phyloP scores from a whole-genome alignment of 2,329 filamentous ascomycete genomes.

The Zalaria sp. region DNA sequence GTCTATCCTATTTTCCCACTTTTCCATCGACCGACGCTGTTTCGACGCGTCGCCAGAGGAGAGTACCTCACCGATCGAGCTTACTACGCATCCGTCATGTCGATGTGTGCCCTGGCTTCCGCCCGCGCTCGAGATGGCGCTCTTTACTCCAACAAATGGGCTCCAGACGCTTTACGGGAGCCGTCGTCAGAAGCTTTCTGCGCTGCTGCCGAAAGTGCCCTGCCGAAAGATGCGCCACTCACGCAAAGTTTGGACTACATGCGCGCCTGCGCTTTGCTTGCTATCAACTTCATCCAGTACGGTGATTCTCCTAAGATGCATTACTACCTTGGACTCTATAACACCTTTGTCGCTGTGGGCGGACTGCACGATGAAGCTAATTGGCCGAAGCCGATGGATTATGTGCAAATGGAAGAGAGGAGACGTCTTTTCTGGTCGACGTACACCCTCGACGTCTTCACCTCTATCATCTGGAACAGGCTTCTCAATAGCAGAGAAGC shows the following conservation, averaged over 20 bases:
- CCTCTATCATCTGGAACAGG: conserved; percentile 36
- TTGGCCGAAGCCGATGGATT: conserved; percentile 32
- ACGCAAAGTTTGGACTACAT: conserved; percentile 27
- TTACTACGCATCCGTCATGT: conserved; percentile 39
- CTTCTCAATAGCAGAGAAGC: conserved; percentile 29
- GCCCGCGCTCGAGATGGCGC: conserved; percentile 37
- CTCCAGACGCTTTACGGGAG: conserved; percentile 27
- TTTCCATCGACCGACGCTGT: conserved; percentile 30
- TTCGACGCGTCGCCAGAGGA: conserved; percentile 22
- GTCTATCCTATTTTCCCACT: conserved; percentile 38
- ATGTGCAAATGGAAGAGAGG: conserved; percentile 32
- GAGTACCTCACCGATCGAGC: conserved; percentile 25
- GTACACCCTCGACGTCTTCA: conserved; percentile 41
- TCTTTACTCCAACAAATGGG: conserved; percentile 25
- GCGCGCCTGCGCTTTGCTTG: conserved; percentile 33
- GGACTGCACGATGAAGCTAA: conserved; percentile 37
- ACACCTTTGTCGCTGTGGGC: conserved; percentile 34
- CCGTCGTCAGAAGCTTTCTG: conserved; percentile 30
- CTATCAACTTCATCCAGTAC: conserved; percentile 37
- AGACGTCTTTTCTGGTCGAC: conserved; percentile 40
- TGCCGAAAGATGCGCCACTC: conserved; percentile 23
- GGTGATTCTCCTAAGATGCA: conserved; percentile 36
- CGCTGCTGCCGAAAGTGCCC: conserved; percentile 25
- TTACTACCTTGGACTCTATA: conserved; percentile 36
- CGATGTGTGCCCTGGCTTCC: conserved; percentile 35